Evolutionary conservation across 305 asterid genomes (phyloP), one percentile per base, ranked within the genome.

Genomic region (Withania somnifera): DNA sequence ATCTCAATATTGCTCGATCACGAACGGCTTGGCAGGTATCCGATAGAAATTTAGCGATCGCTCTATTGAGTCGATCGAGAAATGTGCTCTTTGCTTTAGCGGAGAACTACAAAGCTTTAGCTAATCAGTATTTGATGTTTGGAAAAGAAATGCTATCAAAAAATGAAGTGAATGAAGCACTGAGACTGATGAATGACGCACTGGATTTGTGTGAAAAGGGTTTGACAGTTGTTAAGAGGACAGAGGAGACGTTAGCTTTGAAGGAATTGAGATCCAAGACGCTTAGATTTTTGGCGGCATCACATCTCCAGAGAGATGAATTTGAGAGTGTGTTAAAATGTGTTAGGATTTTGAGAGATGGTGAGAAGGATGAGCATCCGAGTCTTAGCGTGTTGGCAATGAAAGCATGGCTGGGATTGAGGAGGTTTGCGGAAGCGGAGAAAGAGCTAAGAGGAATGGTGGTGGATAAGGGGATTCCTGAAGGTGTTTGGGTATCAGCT

Each of bases 361-460:
- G 94, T 40, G 94, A 90, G 52, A 92, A 92, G 73, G 98, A 92
- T 77, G 84, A 86, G 82, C 99, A 95, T 81, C 98, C 98, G 20
- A 95, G 98, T 84, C 85, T 95, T 91, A 92, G 93, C 54, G 98
- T 95, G 67, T 85, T 95, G 91, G 97, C 97, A 6, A 94, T 95
- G 99, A 95, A 95, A 89, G 99, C 98, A 36, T 95, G 98, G 98
- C 84, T 95, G 83, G 99, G 99, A 68, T 79, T 95, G 87, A 93
- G 91, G 66, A 93, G 93, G 89, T 90, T 86, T 45, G 91, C 81
- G 22, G 98, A 95, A 79, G 98, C 99, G 0, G 99, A 95, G 93
- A 91, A 92, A 90, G 99, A 95, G 90, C 87, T 95, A 88, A 91
- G 93, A 83, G 93, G 94, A 26, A 93, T 95, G 97, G 97, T 91